Conservation (phyloP, 176 grass and related monocot species). For the Avena eriantha region DNA sequence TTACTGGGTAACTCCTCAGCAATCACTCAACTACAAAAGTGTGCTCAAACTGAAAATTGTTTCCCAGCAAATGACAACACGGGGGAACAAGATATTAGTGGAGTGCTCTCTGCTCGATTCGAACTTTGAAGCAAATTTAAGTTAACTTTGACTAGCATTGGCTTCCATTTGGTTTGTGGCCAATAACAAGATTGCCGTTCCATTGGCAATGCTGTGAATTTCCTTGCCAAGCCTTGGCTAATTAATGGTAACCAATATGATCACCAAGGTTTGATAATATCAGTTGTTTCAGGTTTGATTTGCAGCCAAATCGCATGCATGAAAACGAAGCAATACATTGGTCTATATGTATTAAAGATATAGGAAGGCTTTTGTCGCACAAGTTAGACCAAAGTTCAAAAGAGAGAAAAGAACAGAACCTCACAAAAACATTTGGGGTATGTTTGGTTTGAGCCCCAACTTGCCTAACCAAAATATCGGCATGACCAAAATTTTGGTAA, state of each 20-base stretch:
- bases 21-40: background rate
- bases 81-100: background rate
- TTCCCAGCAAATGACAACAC: background rate
- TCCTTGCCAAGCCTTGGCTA: background rate
- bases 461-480: no score
- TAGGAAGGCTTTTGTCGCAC: background rate
- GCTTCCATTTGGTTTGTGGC: conserved; percentile 5
- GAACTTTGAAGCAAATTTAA: background rate
- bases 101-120: background rate
- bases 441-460: no score
- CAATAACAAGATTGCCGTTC: background rate
- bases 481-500: background rate
- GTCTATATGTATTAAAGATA: background rate
- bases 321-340: background rate
- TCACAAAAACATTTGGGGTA: background rate
- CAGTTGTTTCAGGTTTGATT: conserved; percentile 3
- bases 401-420: background rate
- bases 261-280: background rate
- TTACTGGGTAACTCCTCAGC: background rate
- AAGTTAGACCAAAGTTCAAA: conserved; percentile 6
- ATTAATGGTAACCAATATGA: background rate
- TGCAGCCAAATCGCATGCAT: background rate
- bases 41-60: conserved; percentile 4
- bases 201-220: background rate
- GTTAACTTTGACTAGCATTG: background rate